These are phyloP conservation scores for Neonectria neomacrospora DNA, from an alignment of 2,329 filamentous ascomycete genomes.

Conservation along the genomic window DNA sequence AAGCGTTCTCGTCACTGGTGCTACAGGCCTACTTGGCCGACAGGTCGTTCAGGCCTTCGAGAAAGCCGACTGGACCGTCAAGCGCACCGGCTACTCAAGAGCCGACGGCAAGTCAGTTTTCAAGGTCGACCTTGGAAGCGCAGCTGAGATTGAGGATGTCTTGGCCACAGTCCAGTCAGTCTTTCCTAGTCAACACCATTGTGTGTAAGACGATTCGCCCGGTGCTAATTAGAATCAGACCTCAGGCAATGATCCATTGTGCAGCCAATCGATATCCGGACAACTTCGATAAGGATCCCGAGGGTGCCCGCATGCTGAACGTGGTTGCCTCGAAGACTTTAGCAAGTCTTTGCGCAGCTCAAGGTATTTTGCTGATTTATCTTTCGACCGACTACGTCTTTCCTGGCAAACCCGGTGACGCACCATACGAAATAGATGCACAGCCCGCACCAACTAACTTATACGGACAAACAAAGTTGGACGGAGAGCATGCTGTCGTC, in stretches of 20 bases:
- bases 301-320: constrained; percentile 78
- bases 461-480: constrained; percentile 72
- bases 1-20: constrained; percentile 82
- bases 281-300: constrained; percentile 82
- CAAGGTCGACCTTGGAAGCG: constrained; percentile 65
- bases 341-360: constrained; percentile 71
- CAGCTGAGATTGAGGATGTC: constrained; percentile 59
- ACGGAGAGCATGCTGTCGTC: constrained; percentile 72
- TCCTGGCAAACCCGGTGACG: constrained; percentile 78
- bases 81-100: constrained; percentile 78
- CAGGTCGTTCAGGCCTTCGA: constrained; percentile 80
- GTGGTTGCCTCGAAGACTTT: constrained; percentile 75
- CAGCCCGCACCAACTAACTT: constrained; percentile 78
- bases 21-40: constrained; percentile 84
- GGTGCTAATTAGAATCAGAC: constrained; percentile 57
- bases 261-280: constrained; percentile 91
- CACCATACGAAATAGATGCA: constrained; percentile 78
- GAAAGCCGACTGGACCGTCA: constrained; percentile 69
- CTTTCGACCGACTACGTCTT: constrained; percentile 89
- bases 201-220: background rate
- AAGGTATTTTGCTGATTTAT: constrained; percentile 75
- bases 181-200: background rate
- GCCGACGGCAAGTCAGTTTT: constrained; percentile 76
- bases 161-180: constrained; percentile 66
- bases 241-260: constrained; percentile 85